Evolutionary conservation across 2,329 filamentous ascomycete genomes (phyloP).

Genomic region (Scedosporium dehoogii): DNA sequence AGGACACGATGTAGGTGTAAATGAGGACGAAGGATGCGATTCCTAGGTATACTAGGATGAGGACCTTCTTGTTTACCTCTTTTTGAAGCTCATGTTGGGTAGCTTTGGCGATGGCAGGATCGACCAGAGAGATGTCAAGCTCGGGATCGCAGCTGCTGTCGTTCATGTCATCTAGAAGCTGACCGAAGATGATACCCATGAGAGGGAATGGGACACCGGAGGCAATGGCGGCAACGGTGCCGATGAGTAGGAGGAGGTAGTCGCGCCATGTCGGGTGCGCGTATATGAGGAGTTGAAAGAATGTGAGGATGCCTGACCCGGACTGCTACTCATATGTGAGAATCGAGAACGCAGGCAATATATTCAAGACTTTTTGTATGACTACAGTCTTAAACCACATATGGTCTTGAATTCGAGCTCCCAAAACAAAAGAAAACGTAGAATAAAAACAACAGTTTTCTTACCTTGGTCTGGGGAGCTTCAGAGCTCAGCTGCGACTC

Average conservation of each 20-base stretch:
- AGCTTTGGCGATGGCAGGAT: conserved; percentile 3
- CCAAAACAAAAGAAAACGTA: background rate
- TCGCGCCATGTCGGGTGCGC: conserved; percentile 34
- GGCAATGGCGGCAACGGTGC: conserved; percentile 36
- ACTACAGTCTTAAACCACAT: background rate
- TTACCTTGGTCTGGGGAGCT: conserved; percentile 1
- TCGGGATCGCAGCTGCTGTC: conserved; percentile 36
- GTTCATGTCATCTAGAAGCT: conserved; percentile 53
- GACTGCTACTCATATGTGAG: background rate
- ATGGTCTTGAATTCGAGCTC: conserved; percentile 5
- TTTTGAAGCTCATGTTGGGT: conserved; percentile 23
- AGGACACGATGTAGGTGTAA: conserved; percentile 54
- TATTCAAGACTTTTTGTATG: background rate
- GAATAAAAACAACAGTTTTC: background rate
- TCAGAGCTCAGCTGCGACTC: background rate
- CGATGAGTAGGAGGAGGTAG: conserved; percentile 29
- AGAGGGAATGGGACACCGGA: conserved; percentile 55
- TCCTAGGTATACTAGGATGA: conserved; percentile 53
- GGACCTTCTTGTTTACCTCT: conserved; percentile 45
- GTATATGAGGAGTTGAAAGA: conserved; percentile 35
- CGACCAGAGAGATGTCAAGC: conserved; percentile 10
- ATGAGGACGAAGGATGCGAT: conserved; percentile 54
- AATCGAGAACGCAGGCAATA: background rate
- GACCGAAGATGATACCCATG: conserved; percentile 53
- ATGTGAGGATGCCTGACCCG: conserved; percentile 20